phyloP scores from a whole-genome alignment of 345 rosid genomes.

The Eucalyptus tenuipes region DNA sequence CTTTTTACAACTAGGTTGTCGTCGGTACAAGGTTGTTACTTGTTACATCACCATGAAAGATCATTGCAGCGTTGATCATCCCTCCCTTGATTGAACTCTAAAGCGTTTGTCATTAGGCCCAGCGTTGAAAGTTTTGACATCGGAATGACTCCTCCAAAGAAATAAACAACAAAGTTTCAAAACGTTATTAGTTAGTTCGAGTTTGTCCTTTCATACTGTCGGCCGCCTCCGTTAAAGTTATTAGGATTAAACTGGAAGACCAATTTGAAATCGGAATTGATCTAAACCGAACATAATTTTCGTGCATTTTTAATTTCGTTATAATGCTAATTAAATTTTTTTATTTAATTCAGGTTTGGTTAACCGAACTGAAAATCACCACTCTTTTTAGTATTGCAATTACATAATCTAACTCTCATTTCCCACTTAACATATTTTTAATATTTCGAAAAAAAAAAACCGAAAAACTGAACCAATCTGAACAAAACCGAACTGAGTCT shows the following conservation, averaged over 20 bases:
- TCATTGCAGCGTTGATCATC: not conserved
- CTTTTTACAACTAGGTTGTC: not conserved
- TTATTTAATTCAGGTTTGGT: too few species aligned
- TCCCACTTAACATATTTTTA: too few species aligned
- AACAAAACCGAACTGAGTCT: too few species aligned
- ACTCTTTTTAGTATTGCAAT: too few species aligned
- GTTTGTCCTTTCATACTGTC: accelerated
- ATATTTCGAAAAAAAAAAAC: too few species aligned
- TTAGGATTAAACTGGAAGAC: accelerated
- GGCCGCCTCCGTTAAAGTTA: accelerated
- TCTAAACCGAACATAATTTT: accelerated
- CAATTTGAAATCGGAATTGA: accelerated
- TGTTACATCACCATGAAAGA: not conserved
- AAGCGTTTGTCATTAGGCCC: not conserved
- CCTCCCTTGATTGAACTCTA: not conserved
- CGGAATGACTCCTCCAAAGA: not conserved
- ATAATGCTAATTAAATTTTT: accelerated
- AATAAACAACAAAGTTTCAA: not conserved
- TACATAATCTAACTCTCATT: too few species aligned
- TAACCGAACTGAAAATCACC: too few species aligned
- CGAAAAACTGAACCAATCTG: accelerated
- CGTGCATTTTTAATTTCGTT: accelerated
- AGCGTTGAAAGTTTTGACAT: not conserved
- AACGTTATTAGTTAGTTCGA: accelerated
- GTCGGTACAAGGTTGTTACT: not conserved